Conservation (phyloP, 495 filamentous ascomycete species). For the Beverwykella pulmonaria region DNA sequence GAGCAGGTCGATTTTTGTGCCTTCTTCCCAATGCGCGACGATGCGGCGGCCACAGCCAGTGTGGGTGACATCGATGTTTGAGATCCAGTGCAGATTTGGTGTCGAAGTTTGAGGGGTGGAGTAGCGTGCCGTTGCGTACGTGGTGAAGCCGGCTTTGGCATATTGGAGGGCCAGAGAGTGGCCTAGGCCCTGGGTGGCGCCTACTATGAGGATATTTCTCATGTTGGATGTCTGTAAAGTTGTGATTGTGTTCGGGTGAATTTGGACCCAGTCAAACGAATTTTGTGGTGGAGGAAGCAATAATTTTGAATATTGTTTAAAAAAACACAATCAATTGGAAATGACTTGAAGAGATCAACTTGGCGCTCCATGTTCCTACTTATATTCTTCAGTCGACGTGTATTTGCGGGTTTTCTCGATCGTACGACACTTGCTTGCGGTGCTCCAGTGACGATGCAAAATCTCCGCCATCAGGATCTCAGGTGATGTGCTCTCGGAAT, state of each 20-base stretch:
- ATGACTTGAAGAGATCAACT: background rate
- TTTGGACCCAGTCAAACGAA: too few relatives aligned
- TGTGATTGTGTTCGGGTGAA: too few relatives aligned
- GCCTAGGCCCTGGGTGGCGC: constrained; percentile 69
- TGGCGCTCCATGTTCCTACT: background rate
- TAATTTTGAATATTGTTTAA: background rate
- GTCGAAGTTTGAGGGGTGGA: constrained; percentile 34
- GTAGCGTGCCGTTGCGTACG: constrained; percentile 65
- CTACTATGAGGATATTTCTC: constrained; percentile 62
- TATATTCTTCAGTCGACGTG: background rate
- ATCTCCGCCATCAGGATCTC: background rate
- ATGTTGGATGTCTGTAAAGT: too few relatives aligned
- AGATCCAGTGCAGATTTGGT: constrained; percentile 45
- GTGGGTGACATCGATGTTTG: constrained; percentile 49
- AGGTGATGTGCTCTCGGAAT: background rate
- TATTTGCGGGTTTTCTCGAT: background rate
- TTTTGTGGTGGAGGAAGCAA: background rate
- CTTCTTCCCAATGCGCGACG: constrained; percentile 45
- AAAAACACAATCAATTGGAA: background rate
- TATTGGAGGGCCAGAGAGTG: constrained; percentile 63
- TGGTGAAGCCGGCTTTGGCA: constrained; percentile 51
- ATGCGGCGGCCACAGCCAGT: constrained; percentile 39
- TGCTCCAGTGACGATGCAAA: background rate
- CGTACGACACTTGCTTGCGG: background rate
- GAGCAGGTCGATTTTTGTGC: constrained; percentile 55